phyloP scores from a whole-genome alignment of 805 yeast species.

The Henningerozyma blattae region DNA sequence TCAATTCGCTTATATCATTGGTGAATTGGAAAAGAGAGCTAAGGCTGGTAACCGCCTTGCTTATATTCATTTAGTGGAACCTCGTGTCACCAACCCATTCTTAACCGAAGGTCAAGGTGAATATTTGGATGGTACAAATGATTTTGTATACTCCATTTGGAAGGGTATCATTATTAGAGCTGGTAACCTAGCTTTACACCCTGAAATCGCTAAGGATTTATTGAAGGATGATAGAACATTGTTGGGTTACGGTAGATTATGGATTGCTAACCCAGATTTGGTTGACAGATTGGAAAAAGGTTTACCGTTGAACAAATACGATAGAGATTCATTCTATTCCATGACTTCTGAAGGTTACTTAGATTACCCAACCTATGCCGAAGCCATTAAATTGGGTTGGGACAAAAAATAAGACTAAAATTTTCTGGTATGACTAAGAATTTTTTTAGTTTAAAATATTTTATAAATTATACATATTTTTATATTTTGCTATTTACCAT shows the following conservation, averaged over 20 bases:
- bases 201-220: conserved; percentile 19
- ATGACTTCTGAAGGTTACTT: conserved; percentile 28
- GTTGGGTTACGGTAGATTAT: conserved; percentile 34
- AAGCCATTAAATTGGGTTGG: conserved; percentile 12
- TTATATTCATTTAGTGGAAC: conserved; percentile 31
- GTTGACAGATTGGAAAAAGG: conserved; percentile 31
- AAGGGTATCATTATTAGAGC: conserved; percentile 33
- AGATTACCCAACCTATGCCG: conserved; percentile 30
- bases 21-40: conserved; percentile 29
- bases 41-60: conserved; percentile 26
- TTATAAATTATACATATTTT: no score
- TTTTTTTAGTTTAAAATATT: no score
- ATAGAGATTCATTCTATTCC: conserved; percentile 37
- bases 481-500: no score
- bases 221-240: conserved; percentile 32
- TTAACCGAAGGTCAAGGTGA: conserved; percentile 18
- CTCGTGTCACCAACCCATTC: conserved; percentile 25
- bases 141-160: conserved; percentile 32
- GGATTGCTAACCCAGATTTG: conserved; percentile 45
- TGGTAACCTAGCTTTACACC: conserved; percentile 24
- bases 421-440: no score
- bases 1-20: conserved; percentile 28
- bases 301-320: conserved; percentile 30
- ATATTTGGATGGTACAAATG: conserved; percentile 23
- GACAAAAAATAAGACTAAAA: conserved; percentile 4